These are phyloP conservation scores for Populus davidiana DNA, from an alignment of 345 rosid genomes.

Conservation along the genomic window DNA sequence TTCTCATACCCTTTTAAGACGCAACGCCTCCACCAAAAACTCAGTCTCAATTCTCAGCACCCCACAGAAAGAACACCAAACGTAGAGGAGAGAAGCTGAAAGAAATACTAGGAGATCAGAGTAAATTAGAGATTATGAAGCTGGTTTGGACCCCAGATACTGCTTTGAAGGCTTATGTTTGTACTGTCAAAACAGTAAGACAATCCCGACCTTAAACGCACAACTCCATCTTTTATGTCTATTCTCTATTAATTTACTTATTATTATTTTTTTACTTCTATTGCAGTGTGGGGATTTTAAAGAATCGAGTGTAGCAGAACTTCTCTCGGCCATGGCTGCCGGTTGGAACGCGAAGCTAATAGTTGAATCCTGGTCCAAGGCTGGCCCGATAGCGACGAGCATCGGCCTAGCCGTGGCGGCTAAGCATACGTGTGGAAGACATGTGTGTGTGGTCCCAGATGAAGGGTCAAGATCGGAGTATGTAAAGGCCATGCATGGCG, in stretches of 20 bases:
- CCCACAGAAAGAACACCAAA: background rate
- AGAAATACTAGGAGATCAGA: background rate
- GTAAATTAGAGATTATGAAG: constrained; percentile 45
- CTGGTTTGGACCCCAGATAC: constrained; percentile 81
- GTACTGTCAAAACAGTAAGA: constrained; percentile 62
- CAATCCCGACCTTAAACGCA: too few relatives aligned
- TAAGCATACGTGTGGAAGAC: constrained; percentile 61
- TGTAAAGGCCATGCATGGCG: constrained; percentile 35
- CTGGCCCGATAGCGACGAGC: constrained; percentile 63
- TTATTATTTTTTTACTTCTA: background rate
- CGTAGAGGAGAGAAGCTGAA: background rate
- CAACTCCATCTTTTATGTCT: background rate
- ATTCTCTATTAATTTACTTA: background rate
- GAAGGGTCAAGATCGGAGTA: constrained; percentile 62
- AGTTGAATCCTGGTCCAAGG: constrained; percentile 70
- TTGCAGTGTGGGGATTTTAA: constrained; percentile 45
- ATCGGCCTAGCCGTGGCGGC: constrained; percentile 73
- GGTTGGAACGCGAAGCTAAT: constrained; percentile 80
- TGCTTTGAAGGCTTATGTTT: constrained; percentile 70
- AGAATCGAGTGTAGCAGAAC: constrained; percentile 70
- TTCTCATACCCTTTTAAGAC: background rate
- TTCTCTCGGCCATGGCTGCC: constrained; percentile 82
- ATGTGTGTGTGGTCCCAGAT: constrained; percentile 77
- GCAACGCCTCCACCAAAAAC: background rate
- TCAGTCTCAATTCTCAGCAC: background rate